Percentiles rank a stretch among this genome's conserved stretches.
These are phyloP conservation scores for Afroboletus lepidellus DNA, from an alignment of 1,284 basidiomycete species.

Conservation along the genomic window DNA sequence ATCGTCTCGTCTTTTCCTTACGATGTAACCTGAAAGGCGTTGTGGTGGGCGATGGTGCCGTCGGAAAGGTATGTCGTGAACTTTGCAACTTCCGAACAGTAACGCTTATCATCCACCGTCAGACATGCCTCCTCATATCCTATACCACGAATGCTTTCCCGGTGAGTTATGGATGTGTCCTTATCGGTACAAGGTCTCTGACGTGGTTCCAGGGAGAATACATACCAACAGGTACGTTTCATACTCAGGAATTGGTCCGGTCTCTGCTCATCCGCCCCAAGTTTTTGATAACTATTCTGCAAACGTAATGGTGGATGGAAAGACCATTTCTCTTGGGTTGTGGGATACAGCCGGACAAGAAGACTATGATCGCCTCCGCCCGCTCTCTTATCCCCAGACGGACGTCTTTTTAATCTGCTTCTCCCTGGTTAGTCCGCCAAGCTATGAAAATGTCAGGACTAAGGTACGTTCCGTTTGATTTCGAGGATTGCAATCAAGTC, in stretches of 20 bases:
- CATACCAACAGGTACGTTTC: constrained; percentile 82
- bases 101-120: constrained; percentile 18
- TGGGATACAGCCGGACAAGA: constrained; percentile 99
- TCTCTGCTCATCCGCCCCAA: constrained; percentile 32
- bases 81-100: constrained; percentile 4
- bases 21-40: constrained; percentile 64
- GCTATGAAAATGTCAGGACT: constrained; percentile 97
- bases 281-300: constrained; percentile 96
- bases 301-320: constrained; percentile 98
- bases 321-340: constrained; percentile 95
- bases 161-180: constrained; percentile 49
- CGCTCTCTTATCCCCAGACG: constrained; percentile 97
- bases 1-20: constrained; percentile 21
- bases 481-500: constrained; percentile 7
- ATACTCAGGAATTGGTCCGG: background rate
- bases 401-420: constrained; percentile 99
- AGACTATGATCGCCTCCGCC: constrained; percentile 97
- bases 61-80: constrained; percentile 81
- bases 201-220: constrained; percentile 77
- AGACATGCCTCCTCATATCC: constrained; percentile 96
- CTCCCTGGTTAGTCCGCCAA: constrained; percentile 94
- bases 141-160: constrained; percentile 97
- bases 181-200: constrained; percentile 18
- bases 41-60: constrained; percentile 99
- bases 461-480: constrained; percentile 58